phyloP scores from a whole-genome alignment of 2,329 filamentous ascomycete species.

The Cladosporium sp. region DNA sequence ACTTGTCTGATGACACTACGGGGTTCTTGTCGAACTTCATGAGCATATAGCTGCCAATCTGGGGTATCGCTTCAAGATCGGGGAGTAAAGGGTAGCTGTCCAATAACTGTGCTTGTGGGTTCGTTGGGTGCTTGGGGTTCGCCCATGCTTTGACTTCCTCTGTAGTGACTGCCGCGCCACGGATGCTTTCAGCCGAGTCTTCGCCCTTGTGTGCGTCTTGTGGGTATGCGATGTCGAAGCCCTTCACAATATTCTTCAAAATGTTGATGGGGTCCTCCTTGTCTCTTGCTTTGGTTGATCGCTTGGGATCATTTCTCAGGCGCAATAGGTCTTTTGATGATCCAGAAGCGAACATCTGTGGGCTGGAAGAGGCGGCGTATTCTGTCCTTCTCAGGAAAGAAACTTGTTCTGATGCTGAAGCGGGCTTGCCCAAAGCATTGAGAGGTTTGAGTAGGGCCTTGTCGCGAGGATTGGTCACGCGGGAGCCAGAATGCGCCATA shows the following conservation, averaged over 20 bases:
- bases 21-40: constrained; percentile 61
- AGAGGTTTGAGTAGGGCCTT: constrained; percentile 77
- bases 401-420: constrained; percentile 69
- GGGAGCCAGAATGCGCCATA: constrained; percentile 68
- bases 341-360: constrained; percentile 48
- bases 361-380: constrained; percentile 67
- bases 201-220: constrained; percentile 62
- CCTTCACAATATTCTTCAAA: constrained; percentile 57
- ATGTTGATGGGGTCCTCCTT: constrained; percentile 59
- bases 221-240: constrained; percentile 62
- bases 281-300: constrained; percentile 33
- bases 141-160: constrained; percentile 58
- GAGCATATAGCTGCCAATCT: constrained; percentile 55
- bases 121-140: constrained; percentile 56
- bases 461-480: constrained; percentile 76
- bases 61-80: constrained; percentile 57
- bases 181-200: constrained; percentile 54
- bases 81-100: constrained; percentile 59
- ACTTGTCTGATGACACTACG: constrained; percentile 43
- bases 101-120: constrained; percentile 53
- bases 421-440: constrained; percentile 78
- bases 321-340: constrained; percentile 50
- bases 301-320: constrained; percentile 37
- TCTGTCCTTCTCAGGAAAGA: constrained; percentile 95
- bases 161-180: constrained; percentile 50